Evolutionary conservation across 352 stramenopile species (phyloP).

Genomic region (Globisporangium nagaii): DNA sequence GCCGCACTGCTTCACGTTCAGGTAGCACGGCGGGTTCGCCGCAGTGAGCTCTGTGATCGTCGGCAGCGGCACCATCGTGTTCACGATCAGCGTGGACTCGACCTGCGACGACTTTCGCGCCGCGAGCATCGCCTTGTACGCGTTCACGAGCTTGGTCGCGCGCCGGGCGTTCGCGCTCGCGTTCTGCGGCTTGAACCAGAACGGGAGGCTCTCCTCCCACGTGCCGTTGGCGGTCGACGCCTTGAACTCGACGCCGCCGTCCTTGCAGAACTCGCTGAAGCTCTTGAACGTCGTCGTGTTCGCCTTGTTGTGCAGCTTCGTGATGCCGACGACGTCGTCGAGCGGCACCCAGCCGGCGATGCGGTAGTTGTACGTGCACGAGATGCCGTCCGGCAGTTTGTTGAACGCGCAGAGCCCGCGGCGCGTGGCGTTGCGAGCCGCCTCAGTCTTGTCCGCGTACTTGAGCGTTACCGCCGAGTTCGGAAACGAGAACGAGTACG

Average conservation of each 20-base stretch:
- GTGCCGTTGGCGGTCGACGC: conserved; percentile 17
- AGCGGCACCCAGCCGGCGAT: conserved; percentile 65
- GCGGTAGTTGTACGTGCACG: conserved; percentile 68
- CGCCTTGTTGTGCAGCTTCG: conserved; percentile 27
- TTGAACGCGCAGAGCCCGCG: neutral
- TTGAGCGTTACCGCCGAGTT: conserved; percentile 42
- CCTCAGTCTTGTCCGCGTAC: neutral
- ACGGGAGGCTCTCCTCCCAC: conserved; percentile 38
- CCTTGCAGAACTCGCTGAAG: conserved; percentile 64
- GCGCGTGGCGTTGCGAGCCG: neutral
- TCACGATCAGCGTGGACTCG: neutral
- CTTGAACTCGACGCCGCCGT: conserved; percentile 52
- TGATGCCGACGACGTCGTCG: conserved; percentile 77
- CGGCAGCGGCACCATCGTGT: conserved; percentile 50
- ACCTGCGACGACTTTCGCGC: conserved; percentile 29
- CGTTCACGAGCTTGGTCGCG: conserved; percentile 30
- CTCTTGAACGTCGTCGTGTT: conserved; percentile 39
- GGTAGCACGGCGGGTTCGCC: conserved; percentile 58
- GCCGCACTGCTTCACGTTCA: conserved; percentile 48
- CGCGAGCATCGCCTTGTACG: conserved; percentile 35
- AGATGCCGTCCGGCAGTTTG: conserved; percentile 36
- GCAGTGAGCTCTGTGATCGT: conserved; percentile 28
- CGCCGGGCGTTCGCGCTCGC: conserved; percentile 33
- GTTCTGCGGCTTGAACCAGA: conserved; percentile 61
- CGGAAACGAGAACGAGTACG: conserved; percentile 76